A percentile compares a stretch with the other conserved stretches of the same genome.
Evolutionary conservation across 257 asterid species (phyloP).

Genomic region (Rehmannia glutinosa): DNA sequence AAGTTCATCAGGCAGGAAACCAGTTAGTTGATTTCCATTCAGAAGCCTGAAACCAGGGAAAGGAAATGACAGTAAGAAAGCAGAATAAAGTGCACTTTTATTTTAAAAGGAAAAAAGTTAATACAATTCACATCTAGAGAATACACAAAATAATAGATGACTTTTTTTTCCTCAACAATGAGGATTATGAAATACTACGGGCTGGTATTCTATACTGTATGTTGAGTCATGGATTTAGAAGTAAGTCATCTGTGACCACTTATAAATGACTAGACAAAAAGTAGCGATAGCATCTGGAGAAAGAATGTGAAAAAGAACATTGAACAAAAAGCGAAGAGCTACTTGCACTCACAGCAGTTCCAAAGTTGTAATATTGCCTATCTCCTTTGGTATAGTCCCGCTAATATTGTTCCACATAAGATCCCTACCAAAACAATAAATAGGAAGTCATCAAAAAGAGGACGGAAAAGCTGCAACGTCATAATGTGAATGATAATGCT

Average conservation of each 20-base stretch:
- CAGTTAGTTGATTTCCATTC: conserved; percentile 88
- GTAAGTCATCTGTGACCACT: too few relatives aligned
- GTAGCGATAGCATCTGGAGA: not conserved
- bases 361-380: conserved; percentile 65
- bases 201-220: too few relatives aligned
- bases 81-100: not conserved
- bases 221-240: too few relatives aligned
- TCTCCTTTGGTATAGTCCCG: conserved; percentile 91
- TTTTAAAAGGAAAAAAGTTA: too few relatives aligned
- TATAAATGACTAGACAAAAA: not conserved
- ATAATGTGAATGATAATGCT: too few relatives aligned
- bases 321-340: conserved; percentile 9
- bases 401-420: conserved; percentile 88
- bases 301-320: not conserved
- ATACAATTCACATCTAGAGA: too few relatives aligned
- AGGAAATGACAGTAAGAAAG: not conserved
- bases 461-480: not conserved
- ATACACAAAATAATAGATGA: too few relatives aligned
- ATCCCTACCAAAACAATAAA: conserved; percentile 50
- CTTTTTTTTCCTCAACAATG: too few relatives aligned
- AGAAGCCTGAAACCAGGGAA: conserved; percentile 63
- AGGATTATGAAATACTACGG: too few relatives aligned
- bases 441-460: conserved; percentile 1
- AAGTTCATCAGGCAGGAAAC: conserved; percentile 89
- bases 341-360: conserved; percentile 66